Base-by-base conservation (phyloP, 164 flowering plant species). In the Vitis labrusca region DNA sequence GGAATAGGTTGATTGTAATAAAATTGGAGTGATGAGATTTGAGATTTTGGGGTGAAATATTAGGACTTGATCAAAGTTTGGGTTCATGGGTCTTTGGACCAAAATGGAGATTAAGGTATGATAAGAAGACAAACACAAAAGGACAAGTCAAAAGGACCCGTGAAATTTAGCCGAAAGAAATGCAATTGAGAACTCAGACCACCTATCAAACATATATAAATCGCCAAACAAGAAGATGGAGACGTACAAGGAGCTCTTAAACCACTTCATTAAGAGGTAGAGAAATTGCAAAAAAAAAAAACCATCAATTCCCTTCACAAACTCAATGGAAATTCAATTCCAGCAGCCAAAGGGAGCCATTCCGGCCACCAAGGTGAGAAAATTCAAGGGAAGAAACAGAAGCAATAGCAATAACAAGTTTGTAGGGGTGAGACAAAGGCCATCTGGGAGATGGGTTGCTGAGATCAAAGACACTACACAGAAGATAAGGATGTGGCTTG, bases 401-500 rank as follows among this genome's bases (percentile, higher is more conserved):
- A 73, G 68, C 9, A 66, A 58, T 56, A 84, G 50, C 29, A 70
- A 19, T 50, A 84, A 73, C 80, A 89, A 86, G 80, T 91, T 83
- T 77, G 83, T 89, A 19, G 97, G 97, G 0, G 97, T 91, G 49
- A 81, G 97, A 63, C 94, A 89, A 68, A 84, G 97, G 73, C 94
- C 97, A 13, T 89, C 94, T 2, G 97, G 97, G 52, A 85, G 88
- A 85, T 91, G 97, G 97, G 91, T 91, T 3, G 97, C 97, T 27
- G 97, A 91, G 77, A 91, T 91, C 74, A 91, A 91, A 63, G 91
- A 89, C 84, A 89, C 97, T 37, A 91, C 90, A 37, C 89, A 89
- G 60, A 91, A 89, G 86, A 91, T 91, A 30, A 81, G 97, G 79
- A 87, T 91, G 92, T 91, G 97, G 97, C 86, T 91, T 2, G 97